These are phyloP conservation scores for Trichoderma endophyticum DNA, from an alignment of 2,329 filamentous ascomycete species.

Conservation along the genomic window DNA sequence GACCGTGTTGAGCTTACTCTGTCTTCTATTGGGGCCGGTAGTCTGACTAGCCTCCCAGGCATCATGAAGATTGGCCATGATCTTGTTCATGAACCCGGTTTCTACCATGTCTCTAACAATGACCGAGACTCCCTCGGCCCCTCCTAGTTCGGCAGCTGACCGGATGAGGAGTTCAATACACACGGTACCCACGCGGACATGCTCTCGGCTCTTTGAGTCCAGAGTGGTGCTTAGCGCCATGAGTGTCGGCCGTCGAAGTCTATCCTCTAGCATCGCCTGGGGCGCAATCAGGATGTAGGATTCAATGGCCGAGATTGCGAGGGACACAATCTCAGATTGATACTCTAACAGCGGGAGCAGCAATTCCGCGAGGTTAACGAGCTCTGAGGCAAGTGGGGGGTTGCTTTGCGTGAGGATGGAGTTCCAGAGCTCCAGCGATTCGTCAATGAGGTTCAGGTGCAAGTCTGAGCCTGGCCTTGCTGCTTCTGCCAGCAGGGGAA, in stretches of 20 bases:
- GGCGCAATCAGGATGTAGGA: constrained; percentile 70
- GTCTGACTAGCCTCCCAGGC: constrained; percentile 74
- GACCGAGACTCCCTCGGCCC: constrained; percentile 57
- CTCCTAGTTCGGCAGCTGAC: constrained; percentile 59
- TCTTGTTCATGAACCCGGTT: constrained; percentile 58
- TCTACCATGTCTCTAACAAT: constrained; percentile 64
- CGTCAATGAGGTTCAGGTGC: constrained; percentile 81
- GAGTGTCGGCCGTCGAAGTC: constrained; percentile 49
- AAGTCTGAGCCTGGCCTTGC: constrained; percentile 72
- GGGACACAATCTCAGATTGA: constrained; percentile 59
- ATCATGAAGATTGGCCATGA: constrained; percentile 64
- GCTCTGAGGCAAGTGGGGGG: constrained; percentile 56
- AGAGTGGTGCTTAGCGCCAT: constrained; percentile 49
- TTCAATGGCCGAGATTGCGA: constrained; percentile 63
- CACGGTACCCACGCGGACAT: constrained; percentile 55
- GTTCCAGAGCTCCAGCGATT: constrained; percentile 86
- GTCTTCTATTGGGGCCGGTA: constrained; percentile 72
- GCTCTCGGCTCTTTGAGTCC: constrained; percentile 54
- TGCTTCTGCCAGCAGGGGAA: constrained; percentile 79
- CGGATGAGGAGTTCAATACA: constrained; percentile 65
- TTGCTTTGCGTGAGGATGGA: constrained; percentile 67
- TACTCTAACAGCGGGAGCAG: constrained; percentile 65
- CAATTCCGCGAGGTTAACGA: constrained; percentile 61
- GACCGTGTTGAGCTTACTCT: constrained; percentile 67
- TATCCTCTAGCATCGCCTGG: constrained; percentile 59